Base-by-base conservation (phyloP, 768 basidiomycete genomes). In the Trametes cubensis region DNA sequence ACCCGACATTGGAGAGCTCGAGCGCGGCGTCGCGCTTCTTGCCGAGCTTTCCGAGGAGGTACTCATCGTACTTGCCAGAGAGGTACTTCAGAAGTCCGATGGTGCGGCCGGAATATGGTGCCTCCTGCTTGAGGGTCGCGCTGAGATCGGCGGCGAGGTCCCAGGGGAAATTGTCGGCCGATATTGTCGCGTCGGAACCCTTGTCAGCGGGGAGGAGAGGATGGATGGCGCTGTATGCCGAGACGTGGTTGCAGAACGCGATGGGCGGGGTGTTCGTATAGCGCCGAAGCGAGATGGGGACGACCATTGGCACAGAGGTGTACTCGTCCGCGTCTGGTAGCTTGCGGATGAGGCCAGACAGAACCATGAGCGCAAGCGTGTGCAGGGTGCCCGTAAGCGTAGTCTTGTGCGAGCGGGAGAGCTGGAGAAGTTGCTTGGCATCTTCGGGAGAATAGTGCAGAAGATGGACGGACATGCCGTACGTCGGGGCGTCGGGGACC, bases 1-100 rank as follows among this genome's bases (percentile, higher is more conserved):
- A 66, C 15, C 79, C 78, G 18, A 76, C 54, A 63, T 80, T 80
- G 25, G 79, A 80, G 17, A 80, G 49, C 64, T 76, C 76, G 15
- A 80, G 60, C 28, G 71, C 74, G n/a, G 20, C 66, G 4, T 60
- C 57, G 30, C 79, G 69, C 64, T 78, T 77, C 62, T 67, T 70
- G 13, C 76, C 76, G 8, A 76, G 52, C 57, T 67, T 68, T 2
- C 71, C 70, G 15, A 55, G 54, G 54, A 76, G 69, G 61, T 62
- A 79, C 8, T 58, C 64, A 18, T 68, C 69, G 62, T 73, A 76
- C 34, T 73, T 67, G 20, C 76, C 74, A 53, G 64, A 70, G 21
- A 80, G 62, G 54, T 69, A 76, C 48, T 71, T 72, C 39, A 80
- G 66, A 63, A 75, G 60, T 11, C 78, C 78, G 6, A 78, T 52